A percentile compares a stretch with the other conserved stretches of the same genome.
These are phyloP conservation scores for Hemileccinum rubropunctum DNA, from an alignment of 768 basidiomycete genomes.

Conservation along the genomic window DNA sequence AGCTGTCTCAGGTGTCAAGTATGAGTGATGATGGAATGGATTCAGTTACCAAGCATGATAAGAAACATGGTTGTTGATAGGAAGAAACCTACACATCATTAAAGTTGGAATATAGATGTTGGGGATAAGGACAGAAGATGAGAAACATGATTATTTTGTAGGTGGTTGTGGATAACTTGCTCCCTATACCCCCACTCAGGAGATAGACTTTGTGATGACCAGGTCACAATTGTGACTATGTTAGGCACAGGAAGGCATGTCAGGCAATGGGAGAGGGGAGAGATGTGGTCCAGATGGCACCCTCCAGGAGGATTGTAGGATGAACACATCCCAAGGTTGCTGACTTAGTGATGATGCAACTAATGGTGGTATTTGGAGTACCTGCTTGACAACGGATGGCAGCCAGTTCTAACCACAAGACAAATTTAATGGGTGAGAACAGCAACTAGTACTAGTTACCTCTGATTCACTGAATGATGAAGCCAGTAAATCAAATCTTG, in stretches of 20 bases:
- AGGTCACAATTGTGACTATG: neutral
- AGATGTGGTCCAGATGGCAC: neutral
- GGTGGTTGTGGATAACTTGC: slow-evolving; percentile 18
- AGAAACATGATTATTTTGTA: neutral
- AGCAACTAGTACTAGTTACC: too few species aligned
- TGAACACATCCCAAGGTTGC: too few species aligned
- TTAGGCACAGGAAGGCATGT: too few species aligned
- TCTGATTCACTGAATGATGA: too few species aligned
- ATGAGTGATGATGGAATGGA: slow-evolving; percentile 81
- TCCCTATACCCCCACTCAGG: slow-evolving; percentile 15
- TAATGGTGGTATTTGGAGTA: neutral
- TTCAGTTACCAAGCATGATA: slow-evolving; percentile 86
- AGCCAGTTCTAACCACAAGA: too few species aligned
- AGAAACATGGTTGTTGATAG: slow-evolving; percentile 97
- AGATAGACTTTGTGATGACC: neutral
- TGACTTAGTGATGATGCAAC: neutral
- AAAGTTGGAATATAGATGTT: too few species aligned
- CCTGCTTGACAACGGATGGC: too few species aligned
- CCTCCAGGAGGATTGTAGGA: neutral
- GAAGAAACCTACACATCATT: slow-evolving; percentile 48
- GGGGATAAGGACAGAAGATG: too few species aligned
- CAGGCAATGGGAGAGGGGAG: neutral
- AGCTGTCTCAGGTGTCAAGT: slow-evolving; percentile 81
- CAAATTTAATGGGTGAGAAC: too few species aligned
- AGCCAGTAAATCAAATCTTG: too few species aligned